Conservation (phyloP, 2,329 filamentous ascomycete genomes). For the Leptographium galeiforme region DNA sequence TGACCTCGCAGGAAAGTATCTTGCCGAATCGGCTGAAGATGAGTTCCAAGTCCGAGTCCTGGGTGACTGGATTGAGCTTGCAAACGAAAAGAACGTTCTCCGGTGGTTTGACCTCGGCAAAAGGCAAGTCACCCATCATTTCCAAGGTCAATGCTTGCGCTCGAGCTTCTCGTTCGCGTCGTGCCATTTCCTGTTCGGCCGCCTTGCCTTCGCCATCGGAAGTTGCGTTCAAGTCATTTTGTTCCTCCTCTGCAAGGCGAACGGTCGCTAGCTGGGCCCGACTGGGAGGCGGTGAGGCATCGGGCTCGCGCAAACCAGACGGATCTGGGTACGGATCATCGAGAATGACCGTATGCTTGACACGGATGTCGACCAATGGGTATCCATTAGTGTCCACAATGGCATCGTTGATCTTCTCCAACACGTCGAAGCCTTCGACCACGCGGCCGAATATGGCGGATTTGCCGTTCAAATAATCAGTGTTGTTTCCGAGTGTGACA, state of each 20-base stretch:
- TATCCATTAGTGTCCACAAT: conserved; percentile 78
- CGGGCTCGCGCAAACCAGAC: conserved; percentile 58
- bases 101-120: conserved; percentile 91
- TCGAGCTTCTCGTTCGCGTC: conserved; percentile 79
- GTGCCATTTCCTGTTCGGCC: conserved; percentile 55
- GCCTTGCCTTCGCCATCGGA: conserved; percentile 48
- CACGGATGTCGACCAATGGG: conserved; percentile 85
- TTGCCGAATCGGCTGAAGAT: conserved; percentile 96
- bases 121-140: conserved; percentile 94
- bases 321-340: conserved; percentile 90
- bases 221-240: conserved; percentile 47
- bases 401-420: conserved; percentile 85
- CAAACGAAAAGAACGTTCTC: conserved; percentile 97
- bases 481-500: conserved; percentile 76
- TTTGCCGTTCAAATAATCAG: conserved; percentile 84
- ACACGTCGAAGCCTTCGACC: conserved; percentile 84
- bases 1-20: conserved; percentile 91
- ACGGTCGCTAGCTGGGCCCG: conserved; percentile 82
- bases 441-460: conserved; percentile 93
- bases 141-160: conserved; percentile 91
- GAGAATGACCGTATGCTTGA: conserved; percentile 81
- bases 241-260: conserved; percentile 72
- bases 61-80: conserved; percentile 94
- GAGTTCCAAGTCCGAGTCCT: conserved; percentile 83
- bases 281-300: conserved; percentile 66